These are phyloP conservation scores for Streptanthus diversifolius DNA, from an alignment of 345 rosid species.

Conservation along the genomic window DNA sequence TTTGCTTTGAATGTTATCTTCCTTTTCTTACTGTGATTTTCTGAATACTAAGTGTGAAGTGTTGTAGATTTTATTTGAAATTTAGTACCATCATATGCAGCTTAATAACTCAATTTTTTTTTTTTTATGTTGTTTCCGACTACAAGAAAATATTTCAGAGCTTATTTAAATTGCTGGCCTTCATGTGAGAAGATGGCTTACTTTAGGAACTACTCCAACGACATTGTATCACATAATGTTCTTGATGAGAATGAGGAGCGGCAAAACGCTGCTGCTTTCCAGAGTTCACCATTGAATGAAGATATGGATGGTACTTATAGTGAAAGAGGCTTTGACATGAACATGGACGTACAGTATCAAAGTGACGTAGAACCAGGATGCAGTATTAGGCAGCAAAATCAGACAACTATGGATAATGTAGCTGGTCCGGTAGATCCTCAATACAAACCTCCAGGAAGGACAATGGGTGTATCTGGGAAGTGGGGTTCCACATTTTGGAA, in stretches of 20 bases:
- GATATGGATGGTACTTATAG: conserved; percentile 44
- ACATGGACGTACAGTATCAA: conserved; percentile 61
- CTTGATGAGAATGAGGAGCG: conserved; percentile 63
- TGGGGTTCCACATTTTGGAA: conserved; percentile 99
- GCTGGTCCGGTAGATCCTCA: conserved; percentile 42
- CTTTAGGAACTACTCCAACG: conserved; percentile 64
- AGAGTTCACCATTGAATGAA: conserved; percentile 45
- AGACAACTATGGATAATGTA: conserved; percentile 32
- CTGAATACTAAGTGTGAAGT: background rate
- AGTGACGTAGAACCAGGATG: conserved; percentile 69
- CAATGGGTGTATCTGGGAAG: conserved; percentile 57
- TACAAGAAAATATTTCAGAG: background rate
- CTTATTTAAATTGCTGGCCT: conserved; percentile 12
- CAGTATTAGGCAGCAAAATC: conserved; percentile 46
- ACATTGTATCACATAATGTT: conserved; percentile 50
- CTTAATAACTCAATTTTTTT: conserved; percentile 9
- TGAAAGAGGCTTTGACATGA: conserved; percentile 76
- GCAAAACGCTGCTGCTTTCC: conserved; percentile 41
- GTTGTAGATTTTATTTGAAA: background rate
- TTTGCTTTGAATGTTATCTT: background rate
- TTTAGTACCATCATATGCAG: conserved; percentile 3
- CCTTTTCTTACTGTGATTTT: background rate
- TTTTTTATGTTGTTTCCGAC: background rate
- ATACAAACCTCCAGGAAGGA: conserved; percentile 63
- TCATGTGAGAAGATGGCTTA: conserved; percentile 82